Evolutionary conservation across 176 grass and related monocot genomes (phyloP).

Genomic region (Oropetium thomaeum): DNA sequence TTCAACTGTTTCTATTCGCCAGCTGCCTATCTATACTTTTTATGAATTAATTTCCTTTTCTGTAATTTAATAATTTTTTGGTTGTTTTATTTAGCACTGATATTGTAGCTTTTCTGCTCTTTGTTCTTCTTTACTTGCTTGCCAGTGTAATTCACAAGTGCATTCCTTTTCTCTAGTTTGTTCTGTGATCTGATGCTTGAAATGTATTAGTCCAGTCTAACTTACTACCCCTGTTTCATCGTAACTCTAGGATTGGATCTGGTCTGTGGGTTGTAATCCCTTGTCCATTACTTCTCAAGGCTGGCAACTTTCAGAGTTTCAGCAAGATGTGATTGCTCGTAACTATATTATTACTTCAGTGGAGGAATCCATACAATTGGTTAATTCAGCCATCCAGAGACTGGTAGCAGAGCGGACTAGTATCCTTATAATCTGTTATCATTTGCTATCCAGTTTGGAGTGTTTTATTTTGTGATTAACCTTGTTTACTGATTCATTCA

Average conservation of each 20-base stretch:
- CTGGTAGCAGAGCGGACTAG: constrained; percentile 62
- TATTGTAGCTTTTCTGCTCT: neutral
- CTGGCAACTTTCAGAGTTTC: constrained; percentile 74
- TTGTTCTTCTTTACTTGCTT: constrained; percentile 16
- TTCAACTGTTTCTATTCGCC: neutral
- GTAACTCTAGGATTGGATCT: constrained; percentile 76
- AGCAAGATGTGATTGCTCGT: constrained; percentile 70
- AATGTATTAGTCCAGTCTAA: constrained; percentile 2
- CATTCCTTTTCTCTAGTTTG: neutral
- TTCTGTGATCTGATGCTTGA: neutral
- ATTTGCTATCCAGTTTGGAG: constrained; percentile 22
- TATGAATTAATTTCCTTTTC: constrained; percentile 6
- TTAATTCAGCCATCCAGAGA: constrained; percentile 78
- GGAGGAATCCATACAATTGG: constrained; percentile 77
- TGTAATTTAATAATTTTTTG: neutral
- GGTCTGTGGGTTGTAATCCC: constrained; percentile 94
- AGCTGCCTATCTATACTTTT: neutral
- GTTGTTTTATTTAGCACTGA: neutral
- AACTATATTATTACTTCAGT: constrained; percentile 88
- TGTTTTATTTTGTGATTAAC: constrained; percentile 20
- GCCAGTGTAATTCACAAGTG: neutral
- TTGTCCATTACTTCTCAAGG: constrained; percentile 76
- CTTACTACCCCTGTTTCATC: neutral
- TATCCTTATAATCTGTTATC: constrained; percentile 43
- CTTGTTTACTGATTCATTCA: neutral